Conservation (phyloP, 805 yeast species). For the Saccharomycopsis fibuligera region DNA sequence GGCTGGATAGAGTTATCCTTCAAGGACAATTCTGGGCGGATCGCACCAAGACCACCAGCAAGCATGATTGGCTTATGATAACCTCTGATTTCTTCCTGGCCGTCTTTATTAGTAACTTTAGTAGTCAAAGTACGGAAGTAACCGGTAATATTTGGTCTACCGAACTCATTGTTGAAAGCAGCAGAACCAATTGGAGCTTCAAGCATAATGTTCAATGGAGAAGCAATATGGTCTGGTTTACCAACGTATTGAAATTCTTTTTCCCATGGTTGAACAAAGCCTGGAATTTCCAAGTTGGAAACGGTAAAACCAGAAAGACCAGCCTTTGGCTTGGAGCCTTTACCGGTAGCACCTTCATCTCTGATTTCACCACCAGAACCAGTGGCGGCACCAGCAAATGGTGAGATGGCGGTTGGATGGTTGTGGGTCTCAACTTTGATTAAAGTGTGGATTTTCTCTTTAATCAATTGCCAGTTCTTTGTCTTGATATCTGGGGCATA, state of each 20-base stretch:
- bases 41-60: slow-evolving; percentile 98
- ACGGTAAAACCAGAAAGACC: slow-evolving; percentile 93
- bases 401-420: slow-evolving; percentile 99
- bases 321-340: slow-evolving; percentile 96
- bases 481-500: slow-evolving; percentile 72
- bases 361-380: slow-evolving; percentile 99
- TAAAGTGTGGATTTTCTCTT: slow-evolving; percentile 80
- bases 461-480: slow-evolving; percentile 64
- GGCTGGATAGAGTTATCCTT: slow-evolving; percentile 86
- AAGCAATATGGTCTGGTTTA: slow-evolving; percentile 87
- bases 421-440: slow-evolving; percentile 98
- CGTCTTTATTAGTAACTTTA: slow-evolving; percentile 53
- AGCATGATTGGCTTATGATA: slow-evolving; percentile 98
- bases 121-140: slow-evolving; percentile 94
- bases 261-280: slow-evolving; percentile 92
- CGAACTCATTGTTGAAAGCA: slow-evolving; percentile 97
- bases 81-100: slow-evolving; percentile 77
- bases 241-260: slow-evolving; percentile 72
- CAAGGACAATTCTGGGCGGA: slow-evolving; percentile 86
- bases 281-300: slow-evolving; percentile 84
- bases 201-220: slow-evolving; percentile 88
- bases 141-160: slow-evolving; percentile 95
- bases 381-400: slow-evolving; percentile 99
- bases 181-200: slow-evolving; percentile 98
- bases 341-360: slow-evolving; percentile 99